Percentiles rank a stretch among this genome's conserved stretches.
These are phyloP conservation scores for Fusarium guadeloupense DNA, from an alignment of 2,329 filamentous ascomycete species.

Conservation along the genomic window DNA sequence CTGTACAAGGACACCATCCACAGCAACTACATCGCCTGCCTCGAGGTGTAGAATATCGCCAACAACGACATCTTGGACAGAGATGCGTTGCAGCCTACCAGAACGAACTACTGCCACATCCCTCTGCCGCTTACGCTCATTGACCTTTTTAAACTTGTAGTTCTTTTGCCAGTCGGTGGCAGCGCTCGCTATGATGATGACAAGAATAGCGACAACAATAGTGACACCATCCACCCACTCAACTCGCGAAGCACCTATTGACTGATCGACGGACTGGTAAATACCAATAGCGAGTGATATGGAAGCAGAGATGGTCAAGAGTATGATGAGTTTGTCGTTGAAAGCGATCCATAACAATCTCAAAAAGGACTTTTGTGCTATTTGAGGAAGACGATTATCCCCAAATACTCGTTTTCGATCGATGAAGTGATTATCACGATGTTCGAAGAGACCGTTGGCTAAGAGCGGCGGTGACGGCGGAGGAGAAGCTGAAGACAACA, in stretches of 20 bases:
- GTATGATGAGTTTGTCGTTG: slow-evolving; percentile 81
- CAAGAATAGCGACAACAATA: slow-evolving; percentile 78
- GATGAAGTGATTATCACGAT: slow-evolving; percentile 40
- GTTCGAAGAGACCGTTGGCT: slow-evolving; percentile 45
- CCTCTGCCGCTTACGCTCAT: slow-evolving; percentile 81
- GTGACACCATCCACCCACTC: slow-evolving; percentile 87
- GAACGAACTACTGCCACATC: slow-evolving; percentile 80
- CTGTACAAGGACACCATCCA: slow-evolving; percentile 74
- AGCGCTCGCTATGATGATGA: slow-evolving; percentile 81
- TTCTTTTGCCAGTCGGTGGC: slow-evolving; percentile 86
- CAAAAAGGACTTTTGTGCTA: slow-evolving; percentile 74
- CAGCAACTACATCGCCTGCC: slow-evolving; percentile 75
- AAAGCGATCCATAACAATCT: slow-evolving; percentile 79
- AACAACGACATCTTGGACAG: slow-evolving; percentile 75
- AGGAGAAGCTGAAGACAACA: slow-evolving; percentile 31
- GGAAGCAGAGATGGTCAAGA: slow-evolving; percentile 75
- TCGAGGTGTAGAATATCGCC: slow-evolving; percentile 79
- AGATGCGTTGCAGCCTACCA: slow-evolving; percentile 74
- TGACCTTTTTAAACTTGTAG: slow-evolving; percentile 80
- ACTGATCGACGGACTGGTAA: slow-evolving; percentile 71
- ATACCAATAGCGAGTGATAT: slow-evolving; percentile 79
- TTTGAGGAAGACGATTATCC: slow-evolving; percentile 65
- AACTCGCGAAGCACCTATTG: slow-evolving; percentile 62
- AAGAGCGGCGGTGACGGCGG: slow-evolving; percentile 35
- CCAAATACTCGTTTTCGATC: slow-evolving; percentile 77